Conservation (phyloP, 768 basidiomycete species). For the Trametes maxima region DNA sequence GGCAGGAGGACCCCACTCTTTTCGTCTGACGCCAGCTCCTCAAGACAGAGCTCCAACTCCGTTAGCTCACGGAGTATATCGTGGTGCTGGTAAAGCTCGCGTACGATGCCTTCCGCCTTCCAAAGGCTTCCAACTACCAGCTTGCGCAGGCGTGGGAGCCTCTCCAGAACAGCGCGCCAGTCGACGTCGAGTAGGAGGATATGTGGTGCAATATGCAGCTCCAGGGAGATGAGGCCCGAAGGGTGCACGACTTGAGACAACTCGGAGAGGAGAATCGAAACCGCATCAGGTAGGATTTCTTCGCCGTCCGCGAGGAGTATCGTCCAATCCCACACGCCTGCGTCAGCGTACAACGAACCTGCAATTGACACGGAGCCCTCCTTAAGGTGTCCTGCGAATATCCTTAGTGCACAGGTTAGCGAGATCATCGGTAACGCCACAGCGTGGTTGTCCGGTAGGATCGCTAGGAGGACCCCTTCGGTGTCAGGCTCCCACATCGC, state of each 20-base stretch:
- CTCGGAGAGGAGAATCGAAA: neutral
- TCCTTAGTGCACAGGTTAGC: neutral
- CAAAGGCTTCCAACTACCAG: constrained; percentile 1
- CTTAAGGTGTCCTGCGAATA: constrained; percentile 2
- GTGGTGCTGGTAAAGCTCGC: neutral
- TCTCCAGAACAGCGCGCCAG: neutral
- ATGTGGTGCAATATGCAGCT: constrained; percentile 6
- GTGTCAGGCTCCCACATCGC: constrained; percentile 6
- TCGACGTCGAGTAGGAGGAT: constrained; percentile 1
- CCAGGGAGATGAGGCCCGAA: neutral
- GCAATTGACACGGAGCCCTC: neutral
- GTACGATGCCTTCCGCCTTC: neutral
- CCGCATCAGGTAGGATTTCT: neutral
- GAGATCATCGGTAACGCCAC: neutral
- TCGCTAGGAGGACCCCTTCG: neutral
- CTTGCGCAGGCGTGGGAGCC: neutral
- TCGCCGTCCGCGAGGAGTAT: neutral
- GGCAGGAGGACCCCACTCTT: neutral
- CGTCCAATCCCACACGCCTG: neutral
- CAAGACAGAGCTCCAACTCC: constrained; percentile 2
- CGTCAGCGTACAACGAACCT: neutral
- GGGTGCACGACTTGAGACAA: neutral
- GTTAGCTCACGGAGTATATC: neutral
- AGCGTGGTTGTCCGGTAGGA: neutral
- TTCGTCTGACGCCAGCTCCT: neutral